Evolutionary conservation across 129 eudicot genomes (phyloP).

Genomic region (Chrysanthemum seticuspe): DNA sequence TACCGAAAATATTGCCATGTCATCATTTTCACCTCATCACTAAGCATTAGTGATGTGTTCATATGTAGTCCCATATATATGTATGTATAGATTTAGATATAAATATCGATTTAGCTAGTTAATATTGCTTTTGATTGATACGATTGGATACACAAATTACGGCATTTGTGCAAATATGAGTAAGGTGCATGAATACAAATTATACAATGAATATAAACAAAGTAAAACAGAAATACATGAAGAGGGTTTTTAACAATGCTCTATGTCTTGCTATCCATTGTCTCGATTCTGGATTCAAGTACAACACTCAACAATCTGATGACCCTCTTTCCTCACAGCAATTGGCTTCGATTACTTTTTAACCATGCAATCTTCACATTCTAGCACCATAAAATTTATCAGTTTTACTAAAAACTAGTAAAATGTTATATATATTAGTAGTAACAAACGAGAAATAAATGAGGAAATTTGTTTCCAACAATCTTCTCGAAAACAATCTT

Average conservation of each 20-base stretch:
- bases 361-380: neutral
- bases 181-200: neutral
- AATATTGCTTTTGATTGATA: too few relatives aligned
- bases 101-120: too few relatives aligned
- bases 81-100: too few relatives aligned
- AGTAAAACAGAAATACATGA: neutral
- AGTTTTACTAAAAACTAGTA: neutral
- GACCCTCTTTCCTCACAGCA: neutral
- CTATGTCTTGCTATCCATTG: neutral
- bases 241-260: constrained; percentile 13
- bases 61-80: too few relatives aligned
- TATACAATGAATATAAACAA: neutral
- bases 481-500: too few relatives aligned
- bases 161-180: neutral
- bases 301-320: neutral
- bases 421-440: too few relatives aligned
- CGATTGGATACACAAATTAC: too few relatives aligned
- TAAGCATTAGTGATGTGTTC: too few relatives aligned
- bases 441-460: too few relatives aligned
- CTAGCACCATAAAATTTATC: neutral
- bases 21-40: too few relatives aligned
- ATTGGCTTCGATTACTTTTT: neutral
- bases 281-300: constrained; percentile 1
- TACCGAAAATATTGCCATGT: too few relatives aligned
- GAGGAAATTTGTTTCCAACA: too few relatives aligned